Percentiles rank a stretch among this genome's conserved stretches.
These are phyloP conservation scores for Epichloe scottii DNA, from an alignment of 2,329 filamentous ascomycete genomes.

Conservation along the genomic window DNA sequence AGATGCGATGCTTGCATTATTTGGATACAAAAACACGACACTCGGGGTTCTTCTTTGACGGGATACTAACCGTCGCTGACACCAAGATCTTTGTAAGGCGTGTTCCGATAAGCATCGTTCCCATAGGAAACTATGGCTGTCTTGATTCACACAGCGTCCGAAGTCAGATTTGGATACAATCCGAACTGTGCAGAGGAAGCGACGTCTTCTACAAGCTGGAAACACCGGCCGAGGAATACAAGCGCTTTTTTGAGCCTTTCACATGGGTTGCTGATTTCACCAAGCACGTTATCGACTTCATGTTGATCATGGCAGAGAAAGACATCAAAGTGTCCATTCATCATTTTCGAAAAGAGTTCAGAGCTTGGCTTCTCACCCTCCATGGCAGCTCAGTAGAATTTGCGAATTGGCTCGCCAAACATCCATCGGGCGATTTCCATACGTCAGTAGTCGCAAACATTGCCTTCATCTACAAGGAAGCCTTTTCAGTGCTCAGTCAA, in stretches of 20 bases:
- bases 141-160: conserved; percentile 32
- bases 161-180: conserved; percentile 52
- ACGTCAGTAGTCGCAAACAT: conserved; percentile 45
- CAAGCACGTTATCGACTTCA: conserved; percentile 61
- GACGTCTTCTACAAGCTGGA: conserved; percentile 52
- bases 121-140: conserved; percentile 55
- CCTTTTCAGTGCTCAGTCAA: conserved; percentile 32
- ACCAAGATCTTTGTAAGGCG: conserved; percentile 36
- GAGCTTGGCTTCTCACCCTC: conserved; percentile 35
- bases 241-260: conserved; percentile 48
- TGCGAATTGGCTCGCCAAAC: conserved; percentile 39
- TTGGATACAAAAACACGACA: conserved; percentile 27
- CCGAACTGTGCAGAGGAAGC: conserved; percentile 26
- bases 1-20: conserved; percentile 44
- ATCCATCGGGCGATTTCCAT: conserved; percentile 47
- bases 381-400: conserved; percentile 34
- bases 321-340: conserved; percentile 31
- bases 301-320: conserved; percentile 24
- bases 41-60: conserved; percentile 43
- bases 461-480: conserved; percentile 54
- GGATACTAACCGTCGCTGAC: conserved; percentile 36
- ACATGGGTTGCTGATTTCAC: conserved; percentile 58
- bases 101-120: conserved; percentile 44
- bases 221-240: conserved; percentile 46
- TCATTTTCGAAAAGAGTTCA: conserved; percentile 47